Conservation (phyloP, 2,329 filamentous ascomycete genomes). For the Hymenoscyphus repandus region DNA sequence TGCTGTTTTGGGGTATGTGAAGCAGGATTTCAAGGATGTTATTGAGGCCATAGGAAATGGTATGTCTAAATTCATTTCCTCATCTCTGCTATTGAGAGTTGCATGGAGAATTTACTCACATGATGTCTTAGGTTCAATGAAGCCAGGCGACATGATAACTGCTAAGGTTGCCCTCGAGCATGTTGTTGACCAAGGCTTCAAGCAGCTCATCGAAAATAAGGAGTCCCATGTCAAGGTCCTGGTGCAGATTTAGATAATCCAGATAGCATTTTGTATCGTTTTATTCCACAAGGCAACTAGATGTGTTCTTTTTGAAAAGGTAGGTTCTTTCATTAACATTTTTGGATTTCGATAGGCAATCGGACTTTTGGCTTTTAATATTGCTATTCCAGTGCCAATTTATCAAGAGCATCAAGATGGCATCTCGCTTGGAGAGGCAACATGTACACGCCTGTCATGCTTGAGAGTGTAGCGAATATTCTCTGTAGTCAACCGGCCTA, state of each 20-base stretch:
- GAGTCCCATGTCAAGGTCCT: background rate
- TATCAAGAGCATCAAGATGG: too few species aligned
- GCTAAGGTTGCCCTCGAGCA: background rate
- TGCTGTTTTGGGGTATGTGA: conserved; percentile 29
- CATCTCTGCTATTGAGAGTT: background rate
- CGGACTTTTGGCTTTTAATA: too few species aligned
- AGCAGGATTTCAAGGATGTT: conserved; percentile 49
- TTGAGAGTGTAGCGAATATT: too few species aligned
- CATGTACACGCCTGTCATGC: too few species aligned
- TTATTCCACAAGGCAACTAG: too few species aligned
- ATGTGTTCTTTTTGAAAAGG: too few species aligned
- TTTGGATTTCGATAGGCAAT: too few species aligned
- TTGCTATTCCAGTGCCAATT: too few species aligned
- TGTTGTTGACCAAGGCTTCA: background rate
- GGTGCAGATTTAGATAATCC: background rate
- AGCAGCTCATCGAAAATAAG: background rate
- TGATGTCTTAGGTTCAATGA: background rate
- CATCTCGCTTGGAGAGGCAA: too few species aligned
- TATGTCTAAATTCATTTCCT: conserved; percentile 12
- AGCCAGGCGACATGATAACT: background rate
- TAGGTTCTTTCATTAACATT: too few species aligned
- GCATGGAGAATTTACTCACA: background rate
- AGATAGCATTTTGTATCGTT: too few species aligned
- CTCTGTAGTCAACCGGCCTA: too few species aligned
- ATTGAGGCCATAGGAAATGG: conserved; percentile 43